A percentile compares a stretch with the other conserved stretches of the same genome.
phyloP scores from a whole-genome alignment of 1,284 basidiomycete species.

The Omphalotus olearius region DNA sequence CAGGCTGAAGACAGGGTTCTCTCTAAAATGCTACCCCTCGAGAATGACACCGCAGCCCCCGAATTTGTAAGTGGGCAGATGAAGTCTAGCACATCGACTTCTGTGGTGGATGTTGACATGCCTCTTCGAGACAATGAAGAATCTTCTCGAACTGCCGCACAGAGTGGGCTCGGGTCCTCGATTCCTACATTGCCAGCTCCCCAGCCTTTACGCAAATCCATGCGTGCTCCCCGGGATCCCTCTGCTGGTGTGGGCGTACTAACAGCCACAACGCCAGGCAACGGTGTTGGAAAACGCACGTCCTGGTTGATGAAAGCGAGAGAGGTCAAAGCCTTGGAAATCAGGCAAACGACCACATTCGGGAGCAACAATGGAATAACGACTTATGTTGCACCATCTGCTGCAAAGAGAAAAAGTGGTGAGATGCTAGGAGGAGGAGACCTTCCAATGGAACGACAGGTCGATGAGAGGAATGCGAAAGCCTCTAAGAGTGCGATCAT shows the following conservation, averaged over 20 bases:
- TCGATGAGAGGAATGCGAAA: constrained; percentile 31
- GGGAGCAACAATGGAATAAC: constrained; percentile 11
- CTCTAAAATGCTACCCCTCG: neutral
- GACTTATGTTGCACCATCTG: constrained; percentile 16
- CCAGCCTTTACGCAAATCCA: constrained; percentile 64
- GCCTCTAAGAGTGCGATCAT: constrained; percentile 37
- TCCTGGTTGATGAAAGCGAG: constrained; percentile 77
- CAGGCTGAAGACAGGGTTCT: neutral
- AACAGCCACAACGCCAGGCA: constrained; percentile 38
- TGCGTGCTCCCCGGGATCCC: constrained; percentile 45
- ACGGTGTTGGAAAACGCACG: constrained; percentile 55
- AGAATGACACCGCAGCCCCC: too few relatives aligned
- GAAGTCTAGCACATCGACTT: neutral
- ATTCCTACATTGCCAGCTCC: constrained; percentile 63
- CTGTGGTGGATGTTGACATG: neutral
- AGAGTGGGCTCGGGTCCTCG: constrained; percentile 1
- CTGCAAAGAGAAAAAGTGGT: constrained; percentile 62
- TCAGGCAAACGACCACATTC: constrained; percentile 31
- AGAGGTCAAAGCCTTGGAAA: constrained; percentile 69
- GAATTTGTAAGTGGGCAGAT: too few relatives aligned
- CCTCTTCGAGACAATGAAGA: constrained; percentile 5
- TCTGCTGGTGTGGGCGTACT: constrained; percentile 27
- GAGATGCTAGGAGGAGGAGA: constrained; percentile 37
- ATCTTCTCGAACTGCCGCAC: too few relatives aligned
- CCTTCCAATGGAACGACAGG: constrained; percentile 26